Base-by-base conservation (phyloP, 2,329 filamentous ascomycete genomes). In the Monosporascus sp. region DNA sequence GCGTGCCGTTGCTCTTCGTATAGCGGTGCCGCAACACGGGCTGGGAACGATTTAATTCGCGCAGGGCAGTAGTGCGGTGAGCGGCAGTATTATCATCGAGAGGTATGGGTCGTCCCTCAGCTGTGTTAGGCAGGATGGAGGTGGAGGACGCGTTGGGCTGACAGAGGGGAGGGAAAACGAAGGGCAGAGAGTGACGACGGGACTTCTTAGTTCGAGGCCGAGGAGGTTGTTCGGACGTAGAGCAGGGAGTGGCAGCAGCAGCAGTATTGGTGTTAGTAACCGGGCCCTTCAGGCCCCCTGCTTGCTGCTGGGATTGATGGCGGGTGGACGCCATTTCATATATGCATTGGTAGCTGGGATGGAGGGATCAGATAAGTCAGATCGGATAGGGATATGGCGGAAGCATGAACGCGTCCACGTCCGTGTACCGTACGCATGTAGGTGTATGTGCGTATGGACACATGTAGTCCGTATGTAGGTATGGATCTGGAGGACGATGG, bases 31-130 rank as follows among this genome's bases (percentile, higher is more conserved):
- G 76, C 15, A 57, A 53, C 49, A 77, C 80, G 6, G 81, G 79
- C 53, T 80, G 82, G 59, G 77, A 78, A 62, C 70, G 76, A 67
- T 81, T 85, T 55, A 85, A 72, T 64, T 83, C 79, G 51, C 81
- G 79, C 49, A 85, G 70, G 47, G 82, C 80, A 18, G 78, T 79
- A n/a, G 81, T 84, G 56, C 80, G 77, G 61, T 81, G 72, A 47
- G 80, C 74, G 49, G 78, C 74, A 3, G 78, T 82, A 55, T 73
- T 74, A 67, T 80, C 74, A 67, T 83, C 79, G 50, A 85, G 70
- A 7, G 78, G 78, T 46, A 81, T 80, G 49, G 80, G 76, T 54
- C 69, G 77, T 20, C 79, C 80, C 60, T 81, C 74, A 47, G 80
- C 80, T n/a, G 75, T 80, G 25, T 77, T 81, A 25, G 77, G 70